These are phyloP conservation scores for Lachancea lanzarotensis DNA, from an alignment of 805 yeast genomes.

Conservation along the genomic window DNA sequence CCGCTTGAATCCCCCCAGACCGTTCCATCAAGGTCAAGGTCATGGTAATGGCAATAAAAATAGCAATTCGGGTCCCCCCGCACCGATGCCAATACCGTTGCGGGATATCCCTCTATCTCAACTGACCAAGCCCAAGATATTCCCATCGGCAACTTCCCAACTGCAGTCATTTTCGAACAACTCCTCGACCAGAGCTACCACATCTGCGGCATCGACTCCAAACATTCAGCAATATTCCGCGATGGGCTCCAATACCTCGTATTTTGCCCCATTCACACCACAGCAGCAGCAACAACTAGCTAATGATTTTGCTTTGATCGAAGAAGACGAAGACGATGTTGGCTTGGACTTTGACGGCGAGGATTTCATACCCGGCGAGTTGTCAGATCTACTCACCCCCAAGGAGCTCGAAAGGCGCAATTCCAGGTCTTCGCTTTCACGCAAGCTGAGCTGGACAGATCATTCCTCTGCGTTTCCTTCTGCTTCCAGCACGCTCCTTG, in stretches of 20 bases:
- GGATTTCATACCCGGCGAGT: slow-evolving; percentile 74
- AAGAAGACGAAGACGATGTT: slow-evolving; percentile 1
- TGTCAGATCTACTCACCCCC: slow-evolving; percentile 77
- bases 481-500: slow-evolving; percentile 1
- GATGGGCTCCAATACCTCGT: background rate
- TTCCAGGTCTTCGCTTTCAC: slow-evolving; percentile 41
- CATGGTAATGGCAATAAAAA: slow-evolving; percentile 20
- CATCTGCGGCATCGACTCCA: background rate
- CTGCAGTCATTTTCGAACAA: background rate
- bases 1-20: slow-evolving; percentile 48
- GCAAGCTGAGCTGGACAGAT: slow-evolving; percentile 5
- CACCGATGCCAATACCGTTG: background rate
- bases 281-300: background rate
- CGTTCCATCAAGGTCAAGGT: slow-evolving; percentile 22
- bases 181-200: background rate
- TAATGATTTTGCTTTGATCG: background rate
- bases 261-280: background rate
- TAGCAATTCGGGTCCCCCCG: background rate
- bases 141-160: background rate
- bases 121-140: background rate
- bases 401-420: slow-evolving; percentile 67
- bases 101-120: background rate
- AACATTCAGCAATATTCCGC: background rate
- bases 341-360: slow-evolving; percentile 38
- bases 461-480: slow-evolving; percentile 2